Evolutionary conservation across 768 basidiomycete genomes (phyloP).

Genomic region (Leucocoprinus birnbaumii): DNA sequence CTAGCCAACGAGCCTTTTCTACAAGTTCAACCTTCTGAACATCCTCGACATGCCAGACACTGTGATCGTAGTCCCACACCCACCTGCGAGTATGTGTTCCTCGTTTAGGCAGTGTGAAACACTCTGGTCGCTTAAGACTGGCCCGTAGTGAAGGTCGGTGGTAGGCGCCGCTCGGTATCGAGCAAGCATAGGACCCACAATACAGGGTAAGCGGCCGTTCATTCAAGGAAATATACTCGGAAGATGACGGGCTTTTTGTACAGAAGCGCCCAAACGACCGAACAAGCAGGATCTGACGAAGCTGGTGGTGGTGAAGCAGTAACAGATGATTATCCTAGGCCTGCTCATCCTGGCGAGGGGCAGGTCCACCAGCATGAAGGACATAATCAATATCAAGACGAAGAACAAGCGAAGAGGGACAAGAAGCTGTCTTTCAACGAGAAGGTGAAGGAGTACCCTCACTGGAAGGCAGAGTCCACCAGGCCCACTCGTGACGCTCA

Average conservation of each 20-base stretch:
- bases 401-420: conserved; percentile 45
- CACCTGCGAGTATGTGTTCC: conserved; percentile 46
- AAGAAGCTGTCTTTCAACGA: conserved; percentile 45
- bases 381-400: conserved; percentile 36
- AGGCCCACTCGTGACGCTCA: conserved; percentile 44
- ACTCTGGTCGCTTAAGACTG: background rate
- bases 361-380: conserved; percentile 20
- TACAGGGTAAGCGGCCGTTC: conserved; percentile 8
- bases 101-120: background rate
- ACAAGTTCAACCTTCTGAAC: background rate
- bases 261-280: conserved; percentile 2
- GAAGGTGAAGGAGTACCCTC: conserved; percentile 42
- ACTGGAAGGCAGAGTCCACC: conserved; percentile 45
- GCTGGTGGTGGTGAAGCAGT: conserved; percentile 23
- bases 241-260: background rate
- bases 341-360: conserved; percentile 34
- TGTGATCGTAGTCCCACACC: conserved; percentile 27
- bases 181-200: conserved; percentile 10
- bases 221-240: background rate
- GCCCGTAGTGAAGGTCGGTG: conserved; percentile 26
- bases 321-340: conserved; percentile 47
- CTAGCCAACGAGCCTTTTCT: background rate
- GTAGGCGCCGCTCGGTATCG: conserved; percentile 17
- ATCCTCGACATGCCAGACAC: conserved; percentile 9
- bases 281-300: conserved; percentile 17